phyloP scores from a whole-genome alignment of 2,329 filamentous ascomycete species.

The Ploettnerulaceae sp. region DNA sequence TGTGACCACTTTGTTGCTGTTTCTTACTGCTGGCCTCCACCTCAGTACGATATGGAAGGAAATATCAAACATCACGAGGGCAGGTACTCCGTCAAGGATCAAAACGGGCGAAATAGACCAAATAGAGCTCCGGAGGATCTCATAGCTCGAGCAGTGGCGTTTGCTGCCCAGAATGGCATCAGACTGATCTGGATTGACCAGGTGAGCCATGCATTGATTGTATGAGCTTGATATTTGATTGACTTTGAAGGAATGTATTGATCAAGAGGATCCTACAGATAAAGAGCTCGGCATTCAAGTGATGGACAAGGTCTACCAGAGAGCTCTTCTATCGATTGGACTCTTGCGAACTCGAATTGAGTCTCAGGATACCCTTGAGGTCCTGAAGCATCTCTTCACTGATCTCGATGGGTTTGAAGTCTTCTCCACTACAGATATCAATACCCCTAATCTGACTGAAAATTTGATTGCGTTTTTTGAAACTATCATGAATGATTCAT shows the following conservation, averaged over 20 bases:
- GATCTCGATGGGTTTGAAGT: neutral
- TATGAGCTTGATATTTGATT: neutral
- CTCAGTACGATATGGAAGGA: neutral
- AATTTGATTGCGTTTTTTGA: neutral
- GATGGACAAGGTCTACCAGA: constrained; percentile 23
- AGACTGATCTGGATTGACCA: constrained; percentile 23
- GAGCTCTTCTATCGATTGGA: constrained; percentile 13
- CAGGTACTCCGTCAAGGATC: neutral
- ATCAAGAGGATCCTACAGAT: constrained; percentile 20
- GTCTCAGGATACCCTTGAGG: neutral
- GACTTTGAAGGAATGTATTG: constrained; percentile 20
- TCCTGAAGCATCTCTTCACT: neutral
- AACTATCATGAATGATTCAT: constrained; percentile 1
- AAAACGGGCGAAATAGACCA: neutral
- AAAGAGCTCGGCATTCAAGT: constrained; percentile 23
- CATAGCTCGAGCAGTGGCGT: constrained; percentile 14
- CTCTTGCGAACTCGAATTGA: constrained; percentile 9
- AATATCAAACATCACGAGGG: neutral
- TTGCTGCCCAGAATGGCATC: constrained; percentile 13
- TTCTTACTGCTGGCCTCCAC: constrained; percentile 13
- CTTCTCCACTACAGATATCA: neutral
- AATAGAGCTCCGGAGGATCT: constrained; percentile 13
- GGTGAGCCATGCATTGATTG: neutral
- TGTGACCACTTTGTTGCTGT: constrained; percentile 11
- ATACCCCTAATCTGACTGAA: neutral